Percentiles rank a stretch among this genome's conserved stretches.
These are phyloP conservation scores for Phytophthora europaea DNA, from an alignment of 352 stramenopile genomes.

Conservation along the genomic window DNA sequence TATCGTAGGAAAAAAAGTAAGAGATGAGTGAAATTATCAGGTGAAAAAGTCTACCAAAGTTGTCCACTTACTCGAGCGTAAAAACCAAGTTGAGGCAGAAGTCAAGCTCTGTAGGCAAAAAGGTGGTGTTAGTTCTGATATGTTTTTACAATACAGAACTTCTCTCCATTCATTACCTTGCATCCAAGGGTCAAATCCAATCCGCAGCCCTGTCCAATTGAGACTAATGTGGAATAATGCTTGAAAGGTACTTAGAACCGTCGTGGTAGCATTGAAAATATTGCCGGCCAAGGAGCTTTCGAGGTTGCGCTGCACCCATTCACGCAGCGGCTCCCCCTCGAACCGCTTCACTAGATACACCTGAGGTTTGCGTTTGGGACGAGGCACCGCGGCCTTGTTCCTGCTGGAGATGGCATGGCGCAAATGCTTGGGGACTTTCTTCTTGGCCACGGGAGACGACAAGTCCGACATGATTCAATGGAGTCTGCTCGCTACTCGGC, in stretches of 20 bases:
- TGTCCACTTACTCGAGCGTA: slow-evolving; percentile 65
- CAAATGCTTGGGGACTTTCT: slow-evolving; percentile 47
- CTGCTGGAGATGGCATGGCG: slow-evolving; percentile 43
- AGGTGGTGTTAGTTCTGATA: background rate
- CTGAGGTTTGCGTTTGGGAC: slow-evolving; percentile 40
- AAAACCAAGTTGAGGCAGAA: slow-evolving; percentile 75
- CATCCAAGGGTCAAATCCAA: slow-evolving; percentile 47
- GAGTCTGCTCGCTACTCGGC: slow-evolving; percentile 8
- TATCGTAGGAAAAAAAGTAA: slow-evolving; percentile 1
- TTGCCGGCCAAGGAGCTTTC: slow-evolving; percentile 69
- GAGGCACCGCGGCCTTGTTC: slow-evolving; percentile 23
- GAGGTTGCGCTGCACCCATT: slow-evolving; percentile 82
- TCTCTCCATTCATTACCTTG: slow-evolving; percentile 48
- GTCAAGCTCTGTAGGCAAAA: slow-evolving; percentile 49
- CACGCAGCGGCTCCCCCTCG: slow-evolving; percentile 57
- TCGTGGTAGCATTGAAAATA: slow-evolving; percentile 51
- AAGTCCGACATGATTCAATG: slow-evolving; percentile 19
- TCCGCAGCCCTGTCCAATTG: slow-evolving; percentile 64
- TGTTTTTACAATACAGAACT: slow-evolving; percentile 34
- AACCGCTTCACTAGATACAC: slow-evolving; percentile 47
- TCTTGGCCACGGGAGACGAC: slow-evolving; percentile 26
- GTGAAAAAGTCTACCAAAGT: background rate
- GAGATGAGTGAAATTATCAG: background rate
- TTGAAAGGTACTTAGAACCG: slow-evolving; percentile 68
- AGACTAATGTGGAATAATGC: slow-evolving; percentile 71